Evolutionary conservation across 2,329 filamentous ascomycete species (phyloP).

Genomic region (Myotisia sp.): DNA sequence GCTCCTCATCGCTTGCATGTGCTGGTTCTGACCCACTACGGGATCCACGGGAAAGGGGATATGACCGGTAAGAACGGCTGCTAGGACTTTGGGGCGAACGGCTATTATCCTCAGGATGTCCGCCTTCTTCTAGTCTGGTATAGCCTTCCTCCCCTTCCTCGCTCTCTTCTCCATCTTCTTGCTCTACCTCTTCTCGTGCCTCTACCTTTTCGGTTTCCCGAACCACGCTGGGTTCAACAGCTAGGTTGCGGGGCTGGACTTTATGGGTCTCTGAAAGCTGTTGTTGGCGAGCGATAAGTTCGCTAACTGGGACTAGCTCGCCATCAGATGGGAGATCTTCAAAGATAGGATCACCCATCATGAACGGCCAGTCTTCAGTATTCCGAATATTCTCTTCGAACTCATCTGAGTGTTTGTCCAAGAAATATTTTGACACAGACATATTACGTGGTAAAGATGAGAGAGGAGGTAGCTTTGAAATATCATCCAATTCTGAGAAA

Average conservation of each 20-base stretch:
- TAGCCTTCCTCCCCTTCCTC: not conserved
- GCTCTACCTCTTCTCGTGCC: constrained; percentile 3
- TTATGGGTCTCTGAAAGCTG: constrained; percentile 18
- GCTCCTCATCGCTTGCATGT: no score
- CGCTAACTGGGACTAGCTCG: constrained; percentile 29
- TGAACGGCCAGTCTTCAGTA: constrained; percentile 36
- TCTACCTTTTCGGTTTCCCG: constrained; percentile 3
- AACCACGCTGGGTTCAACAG: constrained; percentile 8
- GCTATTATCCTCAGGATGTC: not conserved
- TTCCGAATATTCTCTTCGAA: constrained; percentile 35
- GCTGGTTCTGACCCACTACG: no score
- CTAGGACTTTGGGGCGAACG: no score
- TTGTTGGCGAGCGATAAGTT: constrained; percentile 28
- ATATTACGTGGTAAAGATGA: constrained; percentile 21
- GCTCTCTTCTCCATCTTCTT: not conserved
- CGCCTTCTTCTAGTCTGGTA: not conserved
- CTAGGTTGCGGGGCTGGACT: constrained; percentile 14
- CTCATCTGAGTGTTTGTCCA: constrained; percentile 29
- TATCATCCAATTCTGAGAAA: constrained; percentile 16
- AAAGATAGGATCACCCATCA: constrained; percentile 39
- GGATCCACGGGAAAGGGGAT: no score
- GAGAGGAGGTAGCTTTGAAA: constrained; percentile 14
- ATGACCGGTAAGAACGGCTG: no score
- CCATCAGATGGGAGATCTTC: constrained; percentile 30
- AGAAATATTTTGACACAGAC: constrained; percentile 39